phyloP scores from a whole-genome alignment of 192 early-diverging fungal genomes.

The Rhizophagus sp. region DNA sequence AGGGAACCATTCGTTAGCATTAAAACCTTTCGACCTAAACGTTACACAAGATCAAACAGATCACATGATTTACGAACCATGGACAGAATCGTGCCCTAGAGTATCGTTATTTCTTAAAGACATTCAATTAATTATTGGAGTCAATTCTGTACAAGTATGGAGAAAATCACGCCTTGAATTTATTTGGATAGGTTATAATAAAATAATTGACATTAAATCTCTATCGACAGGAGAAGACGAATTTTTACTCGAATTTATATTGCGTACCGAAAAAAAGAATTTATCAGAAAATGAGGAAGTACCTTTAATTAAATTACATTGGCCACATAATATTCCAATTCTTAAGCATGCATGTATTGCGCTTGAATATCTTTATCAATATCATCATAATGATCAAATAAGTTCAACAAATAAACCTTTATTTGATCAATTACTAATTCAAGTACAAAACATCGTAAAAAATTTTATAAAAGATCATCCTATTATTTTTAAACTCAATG shows the following conservation, averaged over 20 bases:
- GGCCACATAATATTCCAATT: not conserved
- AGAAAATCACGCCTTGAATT: not conserved
- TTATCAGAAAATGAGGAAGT: not conserved
- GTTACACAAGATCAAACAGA: not conserved
- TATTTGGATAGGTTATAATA: not conserved
- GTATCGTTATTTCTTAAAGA: not conserved
- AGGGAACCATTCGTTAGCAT: not conserved
- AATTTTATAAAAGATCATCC: conserved; percentile 1
- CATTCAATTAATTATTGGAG: conserved; percentile 10
- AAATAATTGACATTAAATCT: not conserved
- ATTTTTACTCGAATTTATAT: not conserved
- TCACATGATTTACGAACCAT: conserved; percentile 1
- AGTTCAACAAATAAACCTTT: not conserved
- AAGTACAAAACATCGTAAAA: not conserved
- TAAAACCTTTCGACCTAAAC: not conserved
- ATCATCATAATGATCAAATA: not conserved
- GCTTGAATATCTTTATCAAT: not conserved
- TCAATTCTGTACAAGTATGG: conserved; percentile 10
- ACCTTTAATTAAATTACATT: not conserved
- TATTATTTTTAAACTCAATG: not conserved
- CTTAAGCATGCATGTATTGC: conserved; percentile 1
- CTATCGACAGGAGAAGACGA: not conserved
- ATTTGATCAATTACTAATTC: not conserved
- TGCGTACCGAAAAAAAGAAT: too few relatives aligned
- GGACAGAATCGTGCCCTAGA: not conserved